Evolutionary conservation across 139 green algal genomes (phyloP), one percentile per base, ranked within the genome.

Genomic region (Ulvella scutata): DNA sequence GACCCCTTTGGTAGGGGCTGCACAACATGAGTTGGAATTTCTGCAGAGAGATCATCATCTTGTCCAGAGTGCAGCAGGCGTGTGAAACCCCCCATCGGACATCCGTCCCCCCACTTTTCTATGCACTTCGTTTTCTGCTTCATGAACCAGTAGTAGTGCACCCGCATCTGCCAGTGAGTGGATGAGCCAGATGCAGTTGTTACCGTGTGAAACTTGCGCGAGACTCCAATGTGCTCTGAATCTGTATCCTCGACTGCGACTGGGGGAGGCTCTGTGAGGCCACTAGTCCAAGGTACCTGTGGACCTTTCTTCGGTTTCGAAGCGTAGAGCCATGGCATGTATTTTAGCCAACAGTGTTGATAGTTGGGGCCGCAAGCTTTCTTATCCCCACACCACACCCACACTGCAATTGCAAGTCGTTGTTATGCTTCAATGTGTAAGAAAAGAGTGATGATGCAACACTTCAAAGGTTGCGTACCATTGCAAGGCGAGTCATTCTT

Each of bases 21-120:
- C 9, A 90, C 93, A 43, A 99, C 87, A 74, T 94, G 88, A 7
- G 94, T 98, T 26, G 94, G 94, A 10, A 98, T 93, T 78, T 98
- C 92, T 60, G 94, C 87, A 88, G 98, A 95, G 17, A 98, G 84
- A 33, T 98, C 88, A 75, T 98, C 94, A 2, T 82, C 21, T 21
- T 79, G 7, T 0, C 94, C 94, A 6, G 84, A 91, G 87, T 98
- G 94, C 80, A 98, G 85, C 51, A 98, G 75, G 6, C 94, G 87
- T 9, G 94, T 99, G 83, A 95, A 99, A 36, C 89, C 92, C 4
- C 92, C 93, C 90, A 98, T 96, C 60, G 89, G 78, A 37, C 80
- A 87, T 44, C 37, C 44, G 37, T 44, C 77, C 21, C 40, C 62
- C 74, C 61, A 60, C 75, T 29, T 21, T 10, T 9, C 43, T 39